Evolutionary conservation across 2,329 filamentous ascomycete species (phyloP).

Genomic region (Xylariales sp.): DNA sequence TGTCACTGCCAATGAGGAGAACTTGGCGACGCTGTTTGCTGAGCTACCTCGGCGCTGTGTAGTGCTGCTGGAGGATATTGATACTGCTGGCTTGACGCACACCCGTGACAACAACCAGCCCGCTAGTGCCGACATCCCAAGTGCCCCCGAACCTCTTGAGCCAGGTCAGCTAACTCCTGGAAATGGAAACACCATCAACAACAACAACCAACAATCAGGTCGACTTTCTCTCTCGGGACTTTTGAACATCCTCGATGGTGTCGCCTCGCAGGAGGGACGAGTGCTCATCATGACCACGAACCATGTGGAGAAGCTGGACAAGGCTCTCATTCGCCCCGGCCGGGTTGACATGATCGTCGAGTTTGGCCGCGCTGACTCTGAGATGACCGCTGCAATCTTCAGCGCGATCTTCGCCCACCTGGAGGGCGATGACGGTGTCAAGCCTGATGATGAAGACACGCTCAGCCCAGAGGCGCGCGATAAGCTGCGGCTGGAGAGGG

Average conservation of each 20-base stretch:
- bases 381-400: constrained; percentile 52
- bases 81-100: constrained; percentile 66
- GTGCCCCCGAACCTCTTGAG: constrained; percentile 21
- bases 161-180: constrained; percentile 28
- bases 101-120: constrained; percentile 37
- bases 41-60: constrained; percentile 66
- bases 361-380: constrained; percentile 49
- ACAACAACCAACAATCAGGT: constrained; percentile 10
- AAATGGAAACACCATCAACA: constrained; percentile 18
- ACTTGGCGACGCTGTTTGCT: constrained; percentile 58
- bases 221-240: constrained; percentile 69
- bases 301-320: constrained; percentile 56
- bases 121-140: constrained; percentile 10
- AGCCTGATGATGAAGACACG: constrained; percentile 9
- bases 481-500: constrained; percentile 22
- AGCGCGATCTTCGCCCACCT: constrained; percentile 51
- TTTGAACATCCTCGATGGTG: constrained; percentile 77
- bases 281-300: constrained; percentile 65
- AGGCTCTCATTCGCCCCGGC: constrained; percentile 58
- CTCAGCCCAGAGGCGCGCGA: constrained; percentile 23
- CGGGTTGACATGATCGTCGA: constrained; percentile 57
- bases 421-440: constrained; percentile 38
- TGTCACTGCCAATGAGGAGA: constrained; percentile 59
- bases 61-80: constrained; percentile 73
- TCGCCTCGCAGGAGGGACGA: constrained; percentile 59